phyloP scores from a whole-genome alignment of 208 protist genomes.

The Porcisia hertigi region DNA sequence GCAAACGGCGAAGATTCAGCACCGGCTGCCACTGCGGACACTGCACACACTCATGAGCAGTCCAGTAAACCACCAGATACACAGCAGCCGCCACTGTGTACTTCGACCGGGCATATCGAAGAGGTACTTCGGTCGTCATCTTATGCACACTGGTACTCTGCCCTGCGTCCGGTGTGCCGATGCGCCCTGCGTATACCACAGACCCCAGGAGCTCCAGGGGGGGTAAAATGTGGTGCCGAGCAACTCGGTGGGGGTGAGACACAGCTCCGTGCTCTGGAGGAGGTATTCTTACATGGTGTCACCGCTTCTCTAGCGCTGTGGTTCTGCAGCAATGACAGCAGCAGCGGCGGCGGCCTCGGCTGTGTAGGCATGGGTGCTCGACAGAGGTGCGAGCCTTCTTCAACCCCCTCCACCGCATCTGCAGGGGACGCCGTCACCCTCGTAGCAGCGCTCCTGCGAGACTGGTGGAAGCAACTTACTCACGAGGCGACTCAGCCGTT shows the following conservation, averaged over 20 bases:
- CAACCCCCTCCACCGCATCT: background rate
- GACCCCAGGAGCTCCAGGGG: background rate
- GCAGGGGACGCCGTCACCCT: background rate
- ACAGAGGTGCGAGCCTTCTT: background rate
- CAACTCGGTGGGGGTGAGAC: background rate
- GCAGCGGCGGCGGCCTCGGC: background rate
- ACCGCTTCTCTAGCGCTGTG: slow-evolving; percentile 26
- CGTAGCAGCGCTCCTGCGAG: slow-evolving; percentile 5
- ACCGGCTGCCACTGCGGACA: no score
- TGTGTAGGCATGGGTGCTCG: background rate
- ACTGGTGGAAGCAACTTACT: slow-evolving; percentile 19
- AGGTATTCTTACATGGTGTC: slow-evolving; percentile 25
- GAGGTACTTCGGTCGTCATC: background rate
- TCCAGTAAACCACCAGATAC: background rate
- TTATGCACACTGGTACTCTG: slow-evolving; percentile 19
- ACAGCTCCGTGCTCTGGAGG: background rate
- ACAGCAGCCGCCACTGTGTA: background rate
- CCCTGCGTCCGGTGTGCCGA: slow-evolving; percentile 12
- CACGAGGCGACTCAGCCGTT: background rate
- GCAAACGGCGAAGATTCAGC: background rate
- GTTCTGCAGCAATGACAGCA: slow-evolving; percentile 2
- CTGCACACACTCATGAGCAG: background rate
- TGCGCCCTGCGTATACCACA: background rate
- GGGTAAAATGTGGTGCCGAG: background rate
- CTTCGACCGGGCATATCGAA: background rate